Percentiles rank a stretch among this genome's conserved stretches.
These are phyloP conservation scores for Claviceps capensis DNA, from an alignment of 2,329 filamentous ascomycete genomes.

Conservation along the genomic window DNA sequence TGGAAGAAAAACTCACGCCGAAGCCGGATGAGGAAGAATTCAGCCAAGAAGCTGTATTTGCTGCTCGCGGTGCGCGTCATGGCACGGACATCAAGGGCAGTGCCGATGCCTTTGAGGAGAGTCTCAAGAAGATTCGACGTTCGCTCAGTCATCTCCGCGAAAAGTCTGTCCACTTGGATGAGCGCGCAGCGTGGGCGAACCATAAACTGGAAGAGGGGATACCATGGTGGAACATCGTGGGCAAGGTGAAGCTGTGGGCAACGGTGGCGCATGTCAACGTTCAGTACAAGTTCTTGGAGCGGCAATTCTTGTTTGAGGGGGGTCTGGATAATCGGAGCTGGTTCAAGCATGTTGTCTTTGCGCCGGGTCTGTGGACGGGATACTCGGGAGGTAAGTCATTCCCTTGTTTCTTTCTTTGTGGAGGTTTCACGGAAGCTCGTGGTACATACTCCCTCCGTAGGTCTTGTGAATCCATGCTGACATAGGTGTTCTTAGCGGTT, in stretches of 20 bases:
- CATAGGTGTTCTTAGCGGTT: constrained; percentile 27
- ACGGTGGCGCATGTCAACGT: constrained; percentile 56
- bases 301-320: constrained; percentile 59
- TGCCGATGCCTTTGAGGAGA: constrained; percentile 23
- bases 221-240: constrained; percentile 69
- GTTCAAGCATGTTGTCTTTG: constrained; percentile 95
- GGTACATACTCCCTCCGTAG: no score
- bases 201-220: constrained; percentile 37
- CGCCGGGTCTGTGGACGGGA: constrained; percentile 81
- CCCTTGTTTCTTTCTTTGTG: neutral
- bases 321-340: constrained; percentile 70
- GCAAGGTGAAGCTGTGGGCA: constrained; percentile 49
- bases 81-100: constrained; percentile 19
- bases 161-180: constrained; percentile 31
- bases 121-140: constrained; percentile 24
- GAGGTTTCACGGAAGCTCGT: neutral
- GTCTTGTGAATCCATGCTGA: constrained; percentile 4
- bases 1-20: constrained; percentile 33
- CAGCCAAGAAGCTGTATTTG: constrained; percentile 18
- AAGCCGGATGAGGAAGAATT: constrained; percentile 13
- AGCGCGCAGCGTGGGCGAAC: constrained; percentile 26
- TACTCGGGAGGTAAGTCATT: constrained; percentile 57
- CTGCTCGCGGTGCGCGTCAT: constrained; percentile 14
- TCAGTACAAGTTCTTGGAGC: constrained; percentile 74
- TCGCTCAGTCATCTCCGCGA: constrained; percentile 23